A percentile compares a stretch with the other conserved stretches of the same genome.
Evolutionary conservation across 768 basidiomycete genomes (phyloP).

Genomic region (Suillus sp.): DNA sequence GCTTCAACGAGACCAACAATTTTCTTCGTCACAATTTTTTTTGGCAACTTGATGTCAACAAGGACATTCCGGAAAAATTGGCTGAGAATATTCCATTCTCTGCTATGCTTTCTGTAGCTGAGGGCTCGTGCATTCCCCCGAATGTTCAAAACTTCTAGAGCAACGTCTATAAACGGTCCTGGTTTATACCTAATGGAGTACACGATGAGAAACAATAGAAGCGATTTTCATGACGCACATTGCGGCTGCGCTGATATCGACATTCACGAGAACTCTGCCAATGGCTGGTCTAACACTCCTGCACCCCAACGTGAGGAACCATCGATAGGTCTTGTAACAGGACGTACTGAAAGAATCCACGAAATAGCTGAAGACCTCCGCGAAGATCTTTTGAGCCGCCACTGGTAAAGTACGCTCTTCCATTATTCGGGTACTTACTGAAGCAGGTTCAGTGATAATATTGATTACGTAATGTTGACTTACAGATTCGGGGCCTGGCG

Average conservation of each 20-base stretch:
- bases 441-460: background rate
- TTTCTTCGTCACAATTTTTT: constrained; percentile 32
- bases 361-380: constrained; percentile 46
- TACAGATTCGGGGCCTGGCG: constrained; percentile 51
- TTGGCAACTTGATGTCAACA: constrained; percentile 24
- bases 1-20: constrained; percentile 39
- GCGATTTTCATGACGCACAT: constrained; percentile 36
- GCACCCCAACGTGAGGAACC: background rate
- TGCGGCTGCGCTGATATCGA: constrained; percentile 48
- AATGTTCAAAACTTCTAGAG: constrained; percentile 34
- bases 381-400: constrained; percentile 31
- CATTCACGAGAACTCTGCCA: constrained; percentile 45
- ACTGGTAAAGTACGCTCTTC: constrained; percentile 46
- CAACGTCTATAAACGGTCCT: constrained; percentile 33
- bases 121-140: constrained; percentile 29
- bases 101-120: constrained; percentile 20
- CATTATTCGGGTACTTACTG: constrained; percentile 49
- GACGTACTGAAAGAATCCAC: constrained; percentile 53
- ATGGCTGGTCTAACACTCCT: constrained; percentile 51
- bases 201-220: background rate
- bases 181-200: constrained; percentile 27
- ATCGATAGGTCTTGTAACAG: background rate
- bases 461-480: constrained; percentile 17
- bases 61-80: constrained; percentile 41
- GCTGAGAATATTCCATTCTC: constrained; percentile 36